Base-by-base conservation (phyloP, 1,284 basidiomycete genomes). In the Agroathelia rolfsii region DNA sequence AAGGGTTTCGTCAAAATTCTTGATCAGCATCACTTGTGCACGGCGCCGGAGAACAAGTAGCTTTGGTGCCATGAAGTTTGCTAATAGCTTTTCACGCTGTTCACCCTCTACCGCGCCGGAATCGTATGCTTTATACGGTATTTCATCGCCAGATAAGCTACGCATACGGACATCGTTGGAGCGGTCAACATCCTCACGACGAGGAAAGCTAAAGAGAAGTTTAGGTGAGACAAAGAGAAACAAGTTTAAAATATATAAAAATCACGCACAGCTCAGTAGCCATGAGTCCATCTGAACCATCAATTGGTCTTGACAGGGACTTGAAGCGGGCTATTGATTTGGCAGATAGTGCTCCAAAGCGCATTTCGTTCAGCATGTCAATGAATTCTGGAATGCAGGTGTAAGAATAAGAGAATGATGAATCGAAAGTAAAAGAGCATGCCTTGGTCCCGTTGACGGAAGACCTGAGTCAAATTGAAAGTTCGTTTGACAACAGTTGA, bases 311-410 rank as follows among this genome's bases (percentile, higher is more conserved):
- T 3, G 68, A 62, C 5, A 94, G 61, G 1, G 55, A 49, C 35
- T 61, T 63, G 61, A 93, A 90, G 15, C 62, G 67, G 4, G 52
- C 37, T 35, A 81, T 70, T 0, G 81, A 81, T 4, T 58, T 51
- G 5, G 53, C 41, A 5, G 72, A 62, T 34, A 92, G 56, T n/a
- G 51, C 53, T 3, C 90, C 90, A 41, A 83, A 87, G 13, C 90
- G 76, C 86, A 94, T 89, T 48, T 88, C 83, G 52, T 90, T 93
- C 28, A 95, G 66, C 78, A 94, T 88, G 50, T 83, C 67, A 36
- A 92, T 73, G 50, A 95, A 93, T 14, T 67, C 87, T 89, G 45
- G 13, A 32, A 24, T 9, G n/a, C n/a, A 4, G 23, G 22, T 9
- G 18, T 40, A 9, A 36, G 36, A 19, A 36, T 26, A 33, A 19